phyloP scores from a whole-genome alignment of 768 basidiomycete species.

The Podaxis sp. region DNA sequence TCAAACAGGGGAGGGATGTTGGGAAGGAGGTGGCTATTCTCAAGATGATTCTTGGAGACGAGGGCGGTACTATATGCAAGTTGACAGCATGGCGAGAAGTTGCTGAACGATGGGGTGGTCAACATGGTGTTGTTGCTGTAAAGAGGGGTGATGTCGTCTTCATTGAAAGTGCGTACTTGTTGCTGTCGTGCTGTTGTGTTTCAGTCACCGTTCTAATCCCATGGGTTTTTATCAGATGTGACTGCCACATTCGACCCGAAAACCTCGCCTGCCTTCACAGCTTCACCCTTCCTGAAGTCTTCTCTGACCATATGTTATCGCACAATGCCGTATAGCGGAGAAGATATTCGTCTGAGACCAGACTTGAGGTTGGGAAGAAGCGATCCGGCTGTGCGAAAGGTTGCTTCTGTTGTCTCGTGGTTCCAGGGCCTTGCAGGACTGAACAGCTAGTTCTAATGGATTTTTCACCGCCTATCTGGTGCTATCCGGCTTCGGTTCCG shows the following conservation, averaged over 20 bases:
- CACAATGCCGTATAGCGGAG: slow-evolving; percentile 60
- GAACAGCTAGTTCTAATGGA: not conserved
- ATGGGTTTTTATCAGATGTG: slow-evolving; percentile 39
- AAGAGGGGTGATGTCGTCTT: slow-evolving; percentile 72
- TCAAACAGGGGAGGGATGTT: slow-evolving; percentile 66
- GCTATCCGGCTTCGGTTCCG: not conserved
- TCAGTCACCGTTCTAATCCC: not conserved
- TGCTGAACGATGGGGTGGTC: slow-evolving; percentile 67
- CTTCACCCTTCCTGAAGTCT: slow-evolving; percentile 65
- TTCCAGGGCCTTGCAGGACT: slow-evolving; percentile 73
- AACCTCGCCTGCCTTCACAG: slow-evolving; percentile 49
- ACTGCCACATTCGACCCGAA: slow-evolving; percentile 40
- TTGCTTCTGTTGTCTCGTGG: slow-evolving; percentile 64
- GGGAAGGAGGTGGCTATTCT: slow-evolving; percentile 67
- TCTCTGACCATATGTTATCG: slow-evolving; percentile 70
- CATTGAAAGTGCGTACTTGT: slow-evolving; percentile 53
- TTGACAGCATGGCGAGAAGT: slow-evolving; percentile 76
- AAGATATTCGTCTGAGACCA: slow-evolving; percentile 60
- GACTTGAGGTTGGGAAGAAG: slow-evolving; percentile 69
- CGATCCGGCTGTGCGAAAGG: slow-evolving; percentile 64
- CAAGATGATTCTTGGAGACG: slow-evolving; percentile 71
- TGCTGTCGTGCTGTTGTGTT: slow-evolving; percentile 1
- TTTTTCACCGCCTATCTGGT: not conserved
- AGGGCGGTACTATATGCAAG: slow-evolving; percentile 62
- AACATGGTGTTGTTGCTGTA: slow-evolving; percentile 33